Percentiles rank a stretch among this genome's conserved stretches.
Conservation (phyloP, 169 alveolate genomes). For the Cystoisospora suis region DNA sequence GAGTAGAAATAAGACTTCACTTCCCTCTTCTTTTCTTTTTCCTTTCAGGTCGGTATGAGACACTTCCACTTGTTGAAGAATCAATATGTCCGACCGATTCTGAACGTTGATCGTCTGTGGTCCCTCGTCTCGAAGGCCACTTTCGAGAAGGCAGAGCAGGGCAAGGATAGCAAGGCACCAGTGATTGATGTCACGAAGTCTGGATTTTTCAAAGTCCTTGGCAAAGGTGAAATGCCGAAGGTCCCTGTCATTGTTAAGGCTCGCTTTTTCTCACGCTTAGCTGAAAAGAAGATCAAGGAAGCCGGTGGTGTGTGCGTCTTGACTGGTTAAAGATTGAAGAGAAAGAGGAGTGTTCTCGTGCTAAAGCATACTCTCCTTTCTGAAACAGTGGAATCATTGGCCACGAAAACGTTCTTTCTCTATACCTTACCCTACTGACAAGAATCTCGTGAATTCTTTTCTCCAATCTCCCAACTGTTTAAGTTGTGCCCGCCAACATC, state of each 20-base stretch:
- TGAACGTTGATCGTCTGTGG: slow-evolving; percentile 96
- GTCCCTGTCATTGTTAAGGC: slow-evolving; percentile 98
- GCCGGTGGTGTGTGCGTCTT: slow-evolving; percentile 67
- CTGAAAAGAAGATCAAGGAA: slow-evolving; percentile 94
- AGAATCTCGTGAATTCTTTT: too few species aligned
- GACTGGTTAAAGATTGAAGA: slow-evolving; percentile 43
- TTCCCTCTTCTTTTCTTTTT: background rate
- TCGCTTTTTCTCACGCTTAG: slow-evolving; percentile 93
- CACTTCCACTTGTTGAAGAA: slow-evolving; percentile 94
- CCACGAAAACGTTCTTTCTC: too few species aligned
- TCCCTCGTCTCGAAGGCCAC: slow-evolving; percentile 93
- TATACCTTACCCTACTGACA: too few species aligned
- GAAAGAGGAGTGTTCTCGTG: too few species aligned
- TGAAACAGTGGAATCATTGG: too few species aligned
- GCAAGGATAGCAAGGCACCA: slow-evolving; percentile 91
- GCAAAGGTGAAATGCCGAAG: slow-evolving; percentile 94
- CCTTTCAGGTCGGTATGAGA: slow-evolving; percentile 94
- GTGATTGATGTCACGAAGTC: slow-evolving; percentile 96
- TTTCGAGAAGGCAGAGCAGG: slow-evolving; percentile 82
- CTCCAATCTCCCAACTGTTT: too few species aligned
- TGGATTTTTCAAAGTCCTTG: slow-evolving; percentile 98
- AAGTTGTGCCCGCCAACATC: too few species aligned
- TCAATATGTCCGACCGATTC: slow-evolving; percentile 85
- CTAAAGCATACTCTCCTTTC: too few species aligned
- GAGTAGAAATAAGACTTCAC: too few species aligned